Evolutionary conservation across 2,329 filamentous ascomycete genomes (phyloP), one percentile per base, ranked within the genome.

Genomic region (Escovopsis sp.): DNA sequence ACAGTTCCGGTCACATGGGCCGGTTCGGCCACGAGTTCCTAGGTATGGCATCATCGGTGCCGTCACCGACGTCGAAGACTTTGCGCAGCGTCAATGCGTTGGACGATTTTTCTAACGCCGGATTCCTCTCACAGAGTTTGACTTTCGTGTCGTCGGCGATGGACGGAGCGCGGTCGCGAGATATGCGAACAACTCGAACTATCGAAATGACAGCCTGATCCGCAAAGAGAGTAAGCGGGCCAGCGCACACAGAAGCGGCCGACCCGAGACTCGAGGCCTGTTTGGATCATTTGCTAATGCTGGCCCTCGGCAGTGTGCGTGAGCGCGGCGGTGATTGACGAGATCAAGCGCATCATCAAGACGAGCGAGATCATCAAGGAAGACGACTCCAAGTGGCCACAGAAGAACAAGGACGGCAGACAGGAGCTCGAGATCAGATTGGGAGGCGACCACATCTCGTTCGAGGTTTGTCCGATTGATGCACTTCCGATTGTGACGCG

Each of bases 171-270:
- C 91, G 7, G 84, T 91, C 40, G 87, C 89, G 29, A 81, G 91
- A 64, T 98, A 98, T 66, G 91, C 91, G 49, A 98, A 98, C 72
- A 98, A 98, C 65, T 96, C 89, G 44, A 98, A 98, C 66, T 98
- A 98, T 67, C 81, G 91, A 57, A 98, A 98, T 65, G 91, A 98
- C 61, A 95, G 88, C 48, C 69, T 98, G 52, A 98, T 98, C 58
- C 83, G 91, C 50, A 98, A 98, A 88, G 91, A 98, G 70, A 98
- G 91, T 95, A 70, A 53, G 87, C 63, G 35, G 39, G 27, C 30
- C 10, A n/a, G 20, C 14, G 4, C 12, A 13, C 25, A 33, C 14
- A 32, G 12, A 32, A 2, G 29, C 29, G 14, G n/a, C 33, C 3
- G 20, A 25, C 13, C 13, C 20, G 20, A 20, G 20, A 20, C 20